Base-by-base conservation (phyloP, 805 yeast genomes). In the Kluyveromyces aestuarii region DNA sequence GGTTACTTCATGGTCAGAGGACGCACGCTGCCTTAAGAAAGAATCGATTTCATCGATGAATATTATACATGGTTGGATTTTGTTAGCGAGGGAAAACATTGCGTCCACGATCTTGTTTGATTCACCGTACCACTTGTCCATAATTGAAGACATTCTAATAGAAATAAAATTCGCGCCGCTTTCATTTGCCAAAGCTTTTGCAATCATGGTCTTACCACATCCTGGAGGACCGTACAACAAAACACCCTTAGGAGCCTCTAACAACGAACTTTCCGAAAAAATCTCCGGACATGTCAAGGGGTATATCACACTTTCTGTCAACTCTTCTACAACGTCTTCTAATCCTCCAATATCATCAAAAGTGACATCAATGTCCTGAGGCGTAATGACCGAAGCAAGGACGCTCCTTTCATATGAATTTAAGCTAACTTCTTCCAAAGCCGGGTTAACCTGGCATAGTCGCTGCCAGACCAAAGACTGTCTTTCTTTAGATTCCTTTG, bases 71-170 rank as follows among this genome's bases (percentile, higher is more conserved):
- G 99, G 99, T 65, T 88, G 88, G 40, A 91, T 74, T 62, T 93
- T 91, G 51, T 78, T 74, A 4, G 97, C 98, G 48, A 91, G 73
- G 8, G 96, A 82, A 63, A 91, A 91, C 36, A 91, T 79, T 0
- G 96, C 98, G 55, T 90, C 95, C 1, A 88, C 93, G 44, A 90
- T 81, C 69, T 93, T 93, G 66, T 93, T 91, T 27, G 91, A 81
- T 67, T 91, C 98, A 14, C 99, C 99, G 62, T 87, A 91, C 96
- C 96, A 91, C 67, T 91, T 91, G 68, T 93, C 96, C 91, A 90
- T 86, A 16, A 91, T 80, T 2, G 91, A 81, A 25, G 96, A 88
- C 95, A 91, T 86, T 64, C 96, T 76, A 46, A 91, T 84, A 58
- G 90, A 88, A 45, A 91, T 77, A 68, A 91, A 91, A 57, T 83